These are phyloP conservation scores for Candida boleticola DNA, from an alignment of 805 yeast species.

Conservation along the genomic window DNA sequence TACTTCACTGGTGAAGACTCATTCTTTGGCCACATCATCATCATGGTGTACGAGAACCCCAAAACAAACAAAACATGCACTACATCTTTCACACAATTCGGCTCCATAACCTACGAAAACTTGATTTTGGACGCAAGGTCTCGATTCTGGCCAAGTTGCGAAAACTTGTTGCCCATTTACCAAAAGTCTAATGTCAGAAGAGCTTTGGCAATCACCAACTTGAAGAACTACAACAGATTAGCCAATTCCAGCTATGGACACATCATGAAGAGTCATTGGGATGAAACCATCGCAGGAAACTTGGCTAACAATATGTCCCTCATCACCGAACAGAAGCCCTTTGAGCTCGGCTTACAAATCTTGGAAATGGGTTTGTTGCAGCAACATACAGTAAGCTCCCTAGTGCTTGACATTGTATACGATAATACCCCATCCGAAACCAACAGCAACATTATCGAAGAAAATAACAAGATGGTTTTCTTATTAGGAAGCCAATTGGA, in stretches of 20 bases:
- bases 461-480: constrained; percentile 74
- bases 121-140: constrained; percentile 60
- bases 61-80: constrained; percentile 48
- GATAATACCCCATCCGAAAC: constrained; percentile 38
- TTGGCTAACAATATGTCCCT: constrained; percentile 65
- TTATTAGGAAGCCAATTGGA: constrained; percentile 83
- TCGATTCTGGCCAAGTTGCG: constrained; percentile 75
- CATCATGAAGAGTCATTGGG: constrained; percentile 49
- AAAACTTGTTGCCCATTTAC: constrained; percentile 54
- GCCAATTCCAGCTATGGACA: constrained; percentile 30
- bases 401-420: constrained; percentile 74
- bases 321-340: constrained; percentile 51
- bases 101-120: constrained; percentile 57
- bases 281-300: constrained; percentile 83
- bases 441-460: constrained; percentile 46
- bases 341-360: constrained; percentile 55
- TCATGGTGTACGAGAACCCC: constrained; percentile 51
- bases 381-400: constrained; percentile 47
- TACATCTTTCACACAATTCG: constrained; percentile 60
- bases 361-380: constrained; percentile 59
- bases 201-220: constrained; percentile 70
- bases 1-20: constrained; percentile 52
- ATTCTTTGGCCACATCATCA: constrained; percentile 45
- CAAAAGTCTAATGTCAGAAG: constrained; percentile 60
- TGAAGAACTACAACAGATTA: constrained; percentile 65